Percentiles rank a stretch among this genome's conserved stretches.
phyloP scores from a whole-genome alignment of 495 filamentous ascomycete species.

The Xylaria bambusicola region DNA sequence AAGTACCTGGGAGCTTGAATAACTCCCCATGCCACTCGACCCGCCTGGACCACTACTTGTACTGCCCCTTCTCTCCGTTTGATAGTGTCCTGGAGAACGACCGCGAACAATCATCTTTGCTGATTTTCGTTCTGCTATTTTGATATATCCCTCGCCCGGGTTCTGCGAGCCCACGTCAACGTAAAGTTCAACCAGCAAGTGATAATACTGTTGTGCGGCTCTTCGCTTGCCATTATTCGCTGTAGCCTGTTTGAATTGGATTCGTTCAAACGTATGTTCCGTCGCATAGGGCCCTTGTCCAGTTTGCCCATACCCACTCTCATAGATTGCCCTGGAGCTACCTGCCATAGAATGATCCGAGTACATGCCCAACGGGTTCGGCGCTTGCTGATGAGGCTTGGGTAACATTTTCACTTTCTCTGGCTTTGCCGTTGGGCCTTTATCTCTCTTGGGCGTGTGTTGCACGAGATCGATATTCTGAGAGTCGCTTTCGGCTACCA shows the following conservation, averaged over 20 bases:
- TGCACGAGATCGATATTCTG: conserved; percentile 88
- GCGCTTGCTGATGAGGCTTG: conserved; percentile 55
- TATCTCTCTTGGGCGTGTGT: conserved; percentile 94
- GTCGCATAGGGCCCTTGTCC: conserved; percentile 45
- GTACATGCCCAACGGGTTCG: conserved; percentile 40
- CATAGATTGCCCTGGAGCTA: conserved; percentile 41
- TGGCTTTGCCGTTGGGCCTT: conserved; percentile 81
- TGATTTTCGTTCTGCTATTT: conserved; percentile 76
- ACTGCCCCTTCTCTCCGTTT: conserved; percentile 74
- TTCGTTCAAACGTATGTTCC: conserved; percentile 82
- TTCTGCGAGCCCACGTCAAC: conserved; percentile 64
- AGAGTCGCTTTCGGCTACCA: conserved; percentile 74
- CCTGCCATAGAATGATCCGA: conserved; percentile 37
- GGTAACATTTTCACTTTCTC: conserved; percentile 69
- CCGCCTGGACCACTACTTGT: conserved; percentile 73
- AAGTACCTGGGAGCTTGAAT: conserved; percentile 39
- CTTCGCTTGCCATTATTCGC: conserved; percentile 94
- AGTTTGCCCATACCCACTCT: conserved; percentile 40
- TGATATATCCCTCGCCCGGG: conserved; percentile 60
- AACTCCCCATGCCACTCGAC: conserved; percentile 47
- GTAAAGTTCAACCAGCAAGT: conserved; percentile 85
- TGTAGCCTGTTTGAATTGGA: conserved; percentile 95
- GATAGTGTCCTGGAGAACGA: conserved; percentile 90
- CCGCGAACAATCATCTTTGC: conserved; percentile 92
- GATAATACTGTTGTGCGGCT: conserved; percentile 92